Evolutionary conservation across 202 grass and related monocot species (phyloP).

Genomic region (Zoysia matrella): DNA sequence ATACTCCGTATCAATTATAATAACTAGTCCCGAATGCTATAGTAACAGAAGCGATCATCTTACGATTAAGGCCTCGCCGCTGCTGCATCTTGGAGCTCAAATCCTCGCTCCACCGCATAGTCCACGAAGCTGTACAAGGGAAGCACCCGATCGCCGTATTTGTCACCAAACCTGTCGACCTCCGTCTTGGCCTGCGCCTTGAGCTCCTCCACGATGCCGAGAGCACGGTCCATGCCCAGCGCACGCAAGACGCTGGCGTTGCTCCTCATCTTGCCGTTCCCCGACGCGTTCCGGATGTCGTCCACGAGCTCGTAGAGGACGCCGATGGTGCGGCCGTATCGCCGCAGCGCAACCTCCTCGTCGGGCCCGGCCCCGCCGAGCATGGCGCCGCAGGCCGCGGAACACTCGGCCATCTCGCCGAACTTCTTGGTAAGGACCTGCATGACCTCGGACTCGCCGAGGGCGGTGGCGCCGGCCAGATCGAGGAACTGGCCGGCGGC

Average conservation of each 20-base stretch:
- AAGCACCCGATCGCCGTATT: conserved; percentile 65
- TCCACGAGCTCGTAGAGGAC: conserved; percentile 87
- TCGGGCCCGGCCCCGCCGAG: conserved; percentile 63
- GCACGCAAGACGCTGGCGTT: conserved; percentile 70
- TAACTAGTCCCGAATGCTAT: not conserved
- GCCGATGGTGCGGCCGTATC: conserved; percentile 79
- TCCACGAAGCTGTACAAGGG: conserved; percentile 80
- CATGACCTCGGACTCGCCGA: conserved; percentile 77
- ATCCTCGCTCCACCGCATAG: conserved; percentile 75
- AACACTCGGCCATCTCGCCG: conserved; percentile 91
- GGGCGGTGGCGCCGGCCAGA: conserved; percentile 60
- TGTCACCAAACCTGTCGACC: conserved; percentile 62
- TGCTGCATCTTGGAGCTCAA: conserved; percentile 57
- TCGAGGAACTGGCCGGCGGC: conserved; percentile 81
- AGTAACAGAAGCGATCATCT: not conserved
- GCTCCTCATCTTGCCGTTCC: conserved; percentile 76
- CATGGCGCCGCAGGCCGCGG: conserved; percentile 82
- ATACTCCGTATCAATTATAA: not conserved
- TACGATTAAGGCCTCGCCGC: not conserved
- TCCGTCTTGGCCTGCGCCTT: conserved; percentile 75
- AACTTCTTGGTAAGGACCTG: conserved; percentile 89
- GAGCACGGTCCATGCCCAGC: conserved; percentile 70
- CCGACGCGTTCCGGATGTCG: conserved; percentile 74
- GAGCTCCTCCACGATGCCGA: conserved; percentile 79
- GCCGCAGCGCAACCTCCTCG: conserved; percentile 45